Percentiles rank a stretch among this genome's conserved stretches.
Conservation (phyloP, 1,139 yeast genomes). For the Meyerozyma athensensis region DNA sequence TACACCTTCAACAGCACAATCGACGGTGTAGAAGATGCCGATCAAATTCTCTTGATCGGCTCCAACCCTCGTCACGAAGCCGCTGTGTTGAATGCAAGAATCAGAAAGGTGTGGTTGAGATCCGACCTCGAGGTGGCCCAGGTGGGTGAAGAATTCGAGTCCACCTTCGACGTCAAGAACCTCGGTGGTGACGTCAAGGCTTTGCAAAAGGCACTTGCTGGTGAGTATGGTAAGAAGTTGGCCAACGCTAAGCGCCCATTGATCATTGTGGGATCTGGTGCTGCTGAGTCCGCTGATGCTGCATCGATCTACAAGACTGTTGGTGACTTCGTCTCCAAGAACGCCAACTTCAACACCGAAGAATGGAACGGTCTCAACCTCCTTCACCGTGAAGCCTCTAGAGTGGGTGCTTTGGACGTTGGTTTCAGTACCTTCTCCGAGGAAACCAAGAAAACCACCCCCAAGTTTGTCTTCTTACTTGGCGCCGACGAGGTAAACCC, state of each 20-base stretch:
- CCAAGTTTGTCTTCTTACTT: constrained; percentile 74
- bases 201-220: constrained; percentile 57
- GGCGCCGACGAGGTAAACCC: constrained; percentile 81
- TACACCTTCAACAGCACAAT: constrained; percentile 78
- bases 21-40: constrained; percentile 79
- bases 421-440: constrained; percentile 65
- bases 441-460: constrained; percentile 45
- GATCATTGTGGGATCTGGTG: constrained; percentile 80
- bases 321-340: constrained; percentile 57
- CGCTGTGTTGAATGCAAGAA: constrained; percentile 80
- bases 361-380: constrained; percentile 83
- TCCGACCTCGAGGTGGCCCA: constrained; percentile 62
- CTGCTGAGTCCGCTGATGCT: constrained; percentile 65
- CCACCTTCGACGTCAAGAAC: constrained; percentile 65
- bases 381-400: constrained; percentile 82
- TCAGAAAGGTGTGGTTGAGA: constrained; percentile 78
- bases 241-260: constrained; percentile 68
- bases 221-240: constrained; percentile 67
- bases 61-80: constrained; percentile 92
- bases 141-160: constrained; percentile 73
- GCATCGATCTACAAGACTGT: constrained; percentile 57
- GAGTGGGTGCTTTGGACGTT: constrained; percentile 81
- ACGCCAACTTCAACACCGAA: constrained; percentile 58
- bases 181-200: constrained; percentile 61
- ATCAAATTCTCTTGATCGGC: constrained; percentile 72